Percentiles rank a stretch among this genome's conserved stretches.
phyloP scores from a whole-genome alignment of 768 basidiomycete genomes.

The Tricholoma matsutake region DNA sequence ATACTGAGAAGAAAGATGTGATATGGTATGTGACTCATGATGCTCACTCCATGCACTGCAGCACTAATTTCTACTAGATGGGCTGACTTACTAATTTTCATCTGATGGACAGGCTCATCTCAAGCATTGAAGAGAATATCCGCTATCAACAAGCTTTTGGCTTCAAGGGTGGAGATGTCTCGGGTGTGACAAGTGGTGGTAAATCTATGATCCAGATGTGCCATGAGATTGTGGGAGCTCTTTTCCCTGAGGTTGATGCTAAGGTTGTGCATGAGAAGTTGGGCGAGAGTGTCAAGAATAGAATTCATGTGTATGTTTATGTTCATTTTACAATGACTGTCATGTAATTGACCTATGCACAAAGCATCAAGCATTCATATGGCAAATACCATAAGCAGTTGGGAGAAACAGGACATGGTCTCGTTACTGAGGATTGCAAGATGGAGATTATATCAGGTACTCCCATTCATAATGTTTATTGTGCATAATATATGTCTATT shows the following conservation, averaged over 20 bases:
- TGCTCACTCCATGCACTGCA: not conserved
- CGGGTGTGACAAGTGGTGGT: not conserved
- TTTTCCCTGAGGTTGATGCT: no score
- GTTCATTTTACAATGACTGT: not conserved
- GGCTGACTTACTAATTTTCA: not conserved
- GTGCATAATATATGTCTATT: not conserved
- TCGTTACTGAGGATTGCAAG: not conserved
- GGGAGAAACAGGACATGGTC: not conserved
- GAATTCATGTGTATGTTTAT: not conserved
- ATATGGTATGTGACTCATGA: not conserved
- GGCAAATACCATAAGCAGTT: not conserved
- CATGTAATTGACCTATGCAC: not conserved
- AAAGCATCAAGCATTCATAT: not conserved
- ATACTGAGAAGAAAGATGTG: not conserved
- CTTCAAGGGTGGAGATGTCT: slow-evolving; percentile 1
- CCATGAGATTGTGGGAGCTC: slow-evolving; percentile 4
- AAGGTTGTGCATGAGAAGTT: slow-evolving; percentile 1
- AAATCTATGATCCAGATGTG: not conserved
- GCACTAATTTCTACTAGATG: not conserved
- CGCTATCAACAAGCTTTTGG: slow-evolving; percentile 1
- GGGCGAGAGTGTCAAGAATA: slow-evolving; percentile 1
- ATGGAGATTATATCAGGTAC: not conserved
- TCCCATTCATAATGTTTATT: not conserved
- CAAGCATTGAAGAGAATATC: not conserved
- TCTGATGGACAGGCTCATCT: not conserved